Evolutionary conservation across 345 rosid species (phyloP).

Genomic region (Rubroshorea leprosula): DNA sequence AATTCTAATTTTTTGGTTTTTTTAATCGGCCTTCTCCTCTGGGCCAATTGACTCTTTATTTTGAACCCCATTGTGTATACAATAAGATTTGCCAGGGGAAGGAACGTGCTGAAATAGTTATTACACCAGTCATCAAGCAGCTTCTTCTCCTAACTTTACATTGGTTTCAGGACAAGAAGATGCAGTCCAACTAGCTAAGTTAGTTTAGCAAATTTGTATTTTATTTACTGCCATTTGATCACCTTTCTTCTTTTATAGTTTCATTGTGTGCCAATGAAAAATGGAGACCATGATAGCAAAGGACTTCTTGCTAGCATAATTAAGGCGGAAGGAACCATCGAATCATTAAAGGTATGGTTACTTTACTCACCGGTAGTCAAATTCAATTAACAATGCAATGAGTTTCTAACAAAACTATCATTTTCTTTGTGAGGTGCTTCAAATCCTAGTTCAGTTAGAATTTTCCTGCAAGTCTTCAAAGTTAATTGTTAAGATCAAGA

Average conservation of each 20-base stretch:
- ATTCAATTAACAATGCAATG: too few relatives aligned
- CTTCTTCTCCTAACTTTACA: conserved; percentile 82
- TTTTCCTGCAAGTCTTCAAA: too few relatives aligned
- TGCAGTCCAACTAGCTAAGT: conserved; percentile 76
- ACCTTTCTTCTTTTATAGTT: conserved; percentile 35
- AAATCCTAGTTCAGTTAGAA: too few relatives aligned
- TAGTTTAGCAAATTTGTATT: conserved; percentile 23
- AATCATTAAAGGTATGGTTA: conserved; percentile 66
- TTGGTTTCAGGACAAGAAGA: conserved; percentile 97
- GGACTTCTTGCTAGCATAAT: conserved; percentile 62
- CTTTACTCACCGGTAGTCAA: background rate
- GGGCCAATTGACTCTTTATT: conserved; percentile 65
- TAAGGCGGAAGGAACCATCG: conserved; percentile 62
- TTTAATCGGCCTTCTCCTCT: too few relatives aligned
- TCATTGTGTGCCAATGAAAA: conserved; percentile 75
- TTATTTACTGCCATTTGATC: background rate
- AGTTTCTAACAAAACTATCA: too few relatives aligned
- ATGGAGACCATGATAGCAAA: conserved; percentile 82
- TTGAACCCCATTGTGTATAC: conserved; percentile 86
- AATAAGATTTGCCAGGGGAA: conserved; percentile 47
- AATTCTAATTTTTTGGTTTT: too few relatives aligned
- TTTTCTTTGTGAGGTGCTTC: too few relatives aligned
- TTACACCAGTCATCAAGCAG: conserved; percentile 88
- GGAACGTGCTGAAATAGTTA: conserved; percentile 71
- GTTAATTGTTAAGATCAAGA: too few relatives aligned